Percentiles rank a stretch among this genome's conserved stretches.
Conservation (phyloP, 192 early-diverging fungal species). For the Rhizophagus sp. region DNA sequence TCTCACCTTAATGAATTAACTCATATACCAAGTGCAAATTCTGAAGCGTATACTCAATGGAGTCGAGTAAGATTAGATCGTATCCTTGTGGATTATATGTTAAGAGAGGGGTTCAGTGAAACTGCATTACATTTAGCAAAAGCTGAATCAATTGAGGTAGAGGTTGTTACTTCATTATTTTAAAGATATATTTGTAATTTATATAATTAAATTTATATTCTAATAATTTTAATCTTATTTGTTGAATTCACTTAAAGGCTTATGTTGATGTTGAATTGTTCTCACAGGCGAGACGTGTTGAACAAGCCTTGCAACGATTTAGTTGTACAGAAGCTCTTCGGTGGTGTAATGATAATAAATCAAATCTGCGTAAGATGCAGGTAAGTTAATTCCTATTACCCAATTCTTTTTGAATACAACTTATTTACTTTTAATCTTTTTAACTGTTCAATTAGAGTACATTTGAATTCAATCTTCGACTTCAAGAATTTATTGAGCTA, state of each 20-base stretch:
- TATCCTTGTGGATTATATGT: constrained; percentile 94
- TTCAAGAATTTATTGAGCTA: constrained; percentile 96
- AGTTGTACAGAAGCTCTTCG: constrained; percentile 86
- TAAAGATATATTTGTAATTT: neutral
- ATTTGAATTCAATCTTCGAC: constrained; percentile 92
- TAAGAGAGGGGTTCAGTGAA: constrained; percentile 78
- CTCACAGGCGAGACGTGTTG: constrained; percentile 75
- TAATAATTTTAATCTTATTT: neutral
- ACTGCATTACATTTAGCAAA: constrained; percentile 73
- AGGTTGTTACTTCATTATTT: neutral
- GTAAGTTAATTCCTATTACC: constrained; percentile 40
- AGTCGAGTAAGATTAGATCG: constrained; percentile 82
- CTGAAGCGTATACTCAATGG: constrained; percentile 83
- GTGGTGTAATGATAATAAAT: constrained; percentile 95
- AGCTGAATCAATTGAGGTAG: constrained; percentile 65
- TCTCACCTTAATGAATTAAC: constrained; percentile 77
- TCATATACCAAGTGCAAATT: constrained; percentile 59
- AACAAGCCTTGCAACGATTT: constrained; percentile 71
- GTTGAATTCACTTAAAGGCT: constrained; percentile 47
- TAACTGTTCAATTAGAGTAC: constrained; percentile 65
- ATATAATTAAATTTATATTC: neutral
- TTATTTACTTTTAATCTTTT: neutral
- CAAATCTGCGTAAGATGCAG: constrained; percentile 86
- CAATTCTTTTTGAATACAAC: neutral
- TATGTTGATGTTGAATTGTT: constrained; percentile 93